A percentile compares a stretch with the other conserved stretches of the same genome.
phyloP scores from a whole-genome alignment of 129 eudicot genomes.

The Flaveria sonorensis region DNA sequence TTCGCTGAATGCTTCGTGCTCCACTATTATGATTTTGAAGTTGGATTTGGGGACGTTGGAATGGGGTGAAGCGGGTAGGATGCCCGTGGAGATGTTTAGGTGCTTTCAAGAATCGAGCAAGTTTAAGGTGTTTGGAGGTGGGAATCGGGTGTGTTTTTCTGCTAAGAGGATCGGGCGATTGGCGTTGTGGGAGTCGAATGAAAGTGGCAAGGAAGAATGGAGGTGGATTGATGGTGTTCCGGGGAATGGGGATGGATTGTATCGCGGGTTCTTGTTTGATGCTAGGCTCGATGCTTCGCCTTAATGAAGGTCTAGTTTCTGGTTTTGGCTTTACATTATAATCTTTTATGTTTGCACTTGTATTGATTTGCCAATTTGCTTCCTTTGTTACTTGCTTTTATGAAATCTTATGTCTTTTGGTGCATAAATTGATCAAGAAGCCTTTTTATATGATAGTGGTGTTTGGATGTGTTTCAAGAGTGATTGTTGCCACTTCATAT shows the following conservation, averaged over 20 bases:
- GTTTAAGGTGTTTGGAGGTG: conserved; percentile 97
- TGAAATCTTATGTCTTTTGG: conserved; percentile 19
- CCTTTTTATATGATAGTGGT: neutral
- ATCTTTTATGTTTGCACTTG: conserved; percentile 27
- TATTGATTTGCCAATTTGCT: conserved; percentile 23
- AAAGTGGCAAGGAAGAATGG: conserved; percentile 58
- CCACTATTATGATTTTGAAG: conserved; percentile 79
- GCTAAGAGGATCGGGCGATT: conserved; percentile 72
- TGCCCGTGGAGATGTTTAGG: conserved; percentile 78
- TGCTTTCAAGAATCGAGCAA: conserved; percentile 78
- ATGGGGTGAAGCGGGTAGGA: conserved; percentile 95
- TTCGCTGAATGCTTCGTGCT: conserved; percentile 68
- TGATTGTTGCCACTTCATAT: neutral
- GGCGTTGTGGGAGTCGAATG: conserved; percentile 76
- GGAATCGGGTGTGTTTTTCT: conserved; percentile 80
- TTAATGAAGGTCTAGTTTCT: conserved; percentile 34
- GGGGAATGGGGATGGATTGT: conserved; percentile 75
- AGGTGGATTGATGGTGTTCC: conserved; percentile 90
- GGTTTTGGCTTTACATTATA: conserved; percentile 21
- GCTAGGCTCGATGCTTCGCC: conserved; percentile 62
- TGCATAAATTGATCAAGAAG: conserved; percentile 23
- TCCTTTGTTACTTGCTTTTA: conserved; percentile 9
- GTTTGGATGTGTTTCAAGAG: neutral
- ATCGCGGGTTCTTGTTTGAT: conserved; percentile 83
- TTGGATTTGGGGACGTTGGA: conserved; percentile 78